phyloP scores from a whole-genome alignment of 176 grass and related monocot genomes.

The Oryza meyeriana region DNA sequence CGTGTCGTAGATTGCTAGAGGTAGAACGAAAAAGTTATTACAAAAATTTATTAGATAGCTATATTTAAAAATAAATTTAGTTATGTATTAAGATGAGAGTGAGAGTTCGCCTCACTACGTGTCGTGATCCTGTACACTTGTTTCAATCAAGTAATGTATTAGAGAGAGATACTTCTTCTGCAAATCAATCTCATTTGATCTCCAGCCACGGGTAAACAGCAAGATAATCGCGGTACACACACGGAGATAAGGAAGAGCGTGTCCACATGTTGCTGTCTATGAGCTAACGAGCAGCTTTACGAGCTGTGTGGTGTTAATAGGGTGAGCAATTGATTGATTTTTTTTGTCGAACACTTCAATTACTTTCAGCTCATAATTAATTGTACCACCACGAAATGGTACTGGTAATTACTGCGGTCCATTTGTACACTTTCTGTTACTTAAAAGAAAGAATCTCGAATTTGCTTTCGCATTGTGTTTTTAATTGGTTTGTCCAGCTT shows the following conservation, averaged over 20 bases:
- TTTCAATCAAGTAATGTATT: background rate
- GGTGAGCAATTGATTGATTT: background rate
- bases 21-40: too few relatives aligned
- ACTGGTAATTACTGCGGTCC: background rate
- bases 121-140: background rate
- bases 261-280: background rate
- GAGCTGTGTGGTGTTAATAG: background rate
- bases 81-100: background rate
- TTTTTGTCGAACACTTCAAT: background rate
- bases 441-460: slow-evolving; percentile 9
- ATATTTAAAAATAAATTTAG: too few relatives aligned
- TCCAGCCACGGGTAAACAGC: background rate
- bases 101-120: background rate
- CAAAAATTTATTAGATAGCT: too few relatives aligned
- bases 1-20: too few relatives aligned
- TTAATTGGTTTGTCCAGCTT: background rate
- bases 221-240: background rate
- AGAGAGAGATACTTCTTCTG: background rate
- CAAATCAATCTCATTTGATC: background rate
- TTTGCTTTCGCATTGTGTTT: background rate
- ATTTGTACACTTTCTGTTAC: slow-evolving; percentile 23
- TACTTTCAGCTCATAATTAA: background rate
- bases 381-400: background rate
- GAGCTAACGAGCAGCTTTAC: background rate
- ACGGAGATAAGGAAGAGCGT: background rate